Percentiles rank a stretch among this genome's conserved stretches.
Evolutionary conservation across 345 rosid genomes (phyloP).

Genomic region (Dipteronia dyeriana): DNA sequence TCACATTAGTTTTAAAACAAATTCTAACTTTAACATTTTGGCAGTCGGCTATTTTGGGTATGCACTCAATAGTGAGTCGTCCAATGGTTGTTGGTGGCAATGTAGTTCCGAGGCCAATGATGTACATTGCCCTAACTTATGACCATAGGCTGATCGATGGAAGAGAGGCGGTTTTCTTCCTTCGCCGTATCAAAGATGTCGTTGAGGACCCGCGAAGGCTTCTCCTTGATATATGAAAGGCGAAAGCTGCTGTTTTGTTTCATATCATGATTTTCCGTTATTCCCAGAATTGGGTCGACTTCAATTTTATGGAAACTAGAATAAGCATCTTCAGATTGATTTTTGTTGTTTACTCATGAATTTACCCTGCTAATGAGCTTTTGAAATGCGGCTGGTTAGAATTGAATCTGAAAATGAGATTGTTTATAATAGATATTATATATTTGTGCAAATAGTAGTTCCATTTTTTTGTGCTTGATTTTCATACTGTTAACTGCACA

Average conservation of each 20-base stretch:
- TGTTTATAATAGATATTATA: background rate
- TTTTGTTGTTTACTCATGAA: conserved; percentile 32
- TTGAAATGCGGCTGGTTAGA: conserved; percentile 34
- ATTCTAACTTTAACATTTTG: background rate
- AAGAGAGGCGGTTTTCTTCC: conserved; percentile 89
- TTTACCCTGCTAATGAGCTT: conserved; percentile 25
- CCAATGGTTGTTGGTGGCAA: conserved; percentile 85
- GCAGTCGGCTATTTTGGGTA: conserved; percentile 92
- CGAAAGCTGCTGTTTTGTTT: background rate
- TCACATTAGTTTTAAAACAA: background rate
- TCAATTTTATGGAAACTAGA: conserved; percentile 11
- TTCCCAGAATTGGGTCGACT: background rate
- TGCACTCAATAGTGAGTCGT: conserved; percentile 84
- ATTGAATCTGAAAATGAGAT: conserved; percentile 21
- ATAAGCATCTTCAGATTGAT: conserved; percentile 31
- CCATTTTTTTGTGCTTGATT: background rate
- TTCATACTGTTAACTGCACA: background rate
- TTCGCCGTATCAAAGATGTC: conserved; percentile 88
- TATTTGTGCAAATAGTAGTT: background rate
- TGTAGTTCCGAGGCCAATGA: conserved; percentile 89
- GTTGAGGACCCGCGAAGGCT: conserved; percentile 89
- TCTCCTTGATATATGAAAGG: conserved; percentile 63
- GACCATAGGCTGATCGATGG: conserved; percentile 92
- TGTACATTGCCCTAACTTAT: conserved; percentile 86
- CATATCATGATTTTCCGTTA: conserved; percentile 13